Conservation (phyloP, 169 alveolate genomes). For the Plasmodium vinckei region DNA sequence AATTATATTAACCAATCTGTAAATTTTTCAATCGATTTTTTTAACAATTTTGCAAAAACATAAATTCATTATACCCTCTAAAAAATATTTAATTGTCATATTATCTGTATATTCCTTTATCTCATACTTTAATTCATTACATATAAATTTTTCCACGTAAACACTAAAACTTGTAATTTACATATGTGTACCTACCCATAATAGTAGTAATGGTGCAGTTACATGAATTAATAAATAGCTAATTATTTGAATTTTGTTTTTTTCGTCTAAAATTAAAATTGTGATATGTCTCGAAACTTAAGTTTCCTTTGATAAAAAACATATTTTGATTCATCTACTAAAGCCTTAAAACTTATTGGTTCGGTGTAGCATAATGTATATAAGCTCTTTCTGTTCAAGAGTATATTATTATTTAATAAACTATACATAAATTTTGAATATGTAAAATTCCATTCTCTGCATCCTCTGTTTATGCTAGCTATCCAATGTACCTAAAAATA, state of each 20-base stretch:
- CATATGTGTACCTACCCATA: no score
- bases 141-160: no score
- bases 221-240: no score
- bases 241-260: no score
- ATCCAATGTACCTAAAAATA: slow-evolving; percentile 82
- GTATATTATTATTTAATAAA: slow-evolving; percentile 78
- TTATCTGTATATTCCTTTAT: no score
- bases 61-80: slow-evolving; percentile 9
- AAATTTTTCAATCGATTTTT: slow-evolving; percentile 55
- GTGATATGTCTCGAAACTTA: slow-evolving; percentile 79
- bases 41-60: slow-evolving; percentile 13
- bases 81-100: neutral
- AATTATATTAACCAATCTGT: slow-evolving; percentile 37
- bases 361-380: slow-evolving; percentile 81
- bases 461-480: slow-evolving; percentile 84
- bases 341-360: slow-evolving; percentile 83
- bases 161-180: no score
- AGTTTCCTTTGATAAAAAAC: slow-evolving; percentile 75
- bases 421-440: slow-evolving; percentile 83
- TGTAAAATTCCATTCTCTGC: slow-evolving; percentile 85
- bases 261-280: slow-evolving; percentile 1
- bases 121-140: no score
- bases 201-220: no score
- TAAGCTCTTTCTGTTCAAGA: slow-evolving; percentile 82
- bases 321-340: slow-evolving; percentile 85